Conservation (phyloP, 2,329 filamentous ascomycete species). For the Shiraia bambusicola region DNA sequence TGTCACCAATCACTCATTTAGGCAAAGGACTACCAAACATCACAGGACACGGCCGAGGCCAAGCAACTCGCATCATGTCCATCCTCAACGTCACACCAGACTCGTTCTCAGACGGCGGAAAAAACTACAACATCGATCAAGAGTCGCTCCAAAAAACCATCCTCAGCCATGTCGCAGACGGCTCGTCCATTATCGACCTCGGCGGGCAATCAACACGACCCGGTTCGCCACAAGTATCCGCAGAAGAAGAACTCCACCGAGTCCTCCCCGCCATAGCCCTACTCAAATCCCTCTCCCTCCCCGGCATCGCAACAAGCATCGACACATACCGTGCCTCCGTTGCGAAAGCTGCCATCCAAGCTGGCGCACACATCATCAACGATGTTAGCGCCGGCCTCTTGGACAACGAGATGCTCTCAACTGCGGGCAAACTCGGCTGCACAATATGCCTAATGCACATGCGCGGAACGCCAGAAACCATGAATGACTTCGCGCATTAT, state of each 20-base stretch:
- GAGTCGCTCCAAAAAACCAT: conserved; percentile 60
- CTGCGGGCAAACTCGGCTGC: conserved; percentile 73
- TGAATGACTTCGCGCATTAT: conserved; percentile 67
- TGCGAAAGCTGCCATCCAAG: conserved; percentile 71
- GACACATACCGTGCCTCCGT: conserved; percentile 91
- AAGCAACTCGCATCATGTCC: conserved; percentile 78
- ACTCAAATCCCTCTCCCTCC: conserved; percentile 66
- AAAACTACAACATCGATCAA: conserved; percentile 47
- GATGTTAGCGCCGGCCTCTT: conserved; percentile 83
- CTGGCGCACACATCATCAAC: conserved; percentile 90
- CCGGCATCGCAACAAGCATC: conserved; percentile 73
- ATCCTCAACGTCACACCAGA: conserved; percentile 95
- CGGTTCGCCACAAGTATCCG: conserved; percentile 65
- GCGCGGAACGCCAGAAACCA: conserved; percentile 82
- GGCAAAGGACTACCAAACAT: conserved; percentile 35
- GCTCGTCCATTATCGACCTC: conserved; percentile 84
- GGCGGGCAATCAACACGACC: conserved; percentile 93
- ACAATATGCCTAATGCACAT: conserved; percentile 91
- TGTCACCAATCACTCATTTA: conserved; percentile 46
- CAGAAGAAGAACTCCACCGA: conserved; percentile 73
- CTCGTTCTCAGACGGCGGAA: conserved; percentile 91
- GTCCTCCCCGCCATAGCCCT: conserved; percentile 76
- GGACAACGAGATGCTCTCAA: conserved; percentile 78
- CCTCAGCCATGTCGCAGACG: conserved; percentile 62
- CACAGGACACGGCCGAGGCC: conserved; percentile 21